Base-by-base conservation (phyloP, 192 early-diverging fungal species). In the Podila epicladia region DNA sequence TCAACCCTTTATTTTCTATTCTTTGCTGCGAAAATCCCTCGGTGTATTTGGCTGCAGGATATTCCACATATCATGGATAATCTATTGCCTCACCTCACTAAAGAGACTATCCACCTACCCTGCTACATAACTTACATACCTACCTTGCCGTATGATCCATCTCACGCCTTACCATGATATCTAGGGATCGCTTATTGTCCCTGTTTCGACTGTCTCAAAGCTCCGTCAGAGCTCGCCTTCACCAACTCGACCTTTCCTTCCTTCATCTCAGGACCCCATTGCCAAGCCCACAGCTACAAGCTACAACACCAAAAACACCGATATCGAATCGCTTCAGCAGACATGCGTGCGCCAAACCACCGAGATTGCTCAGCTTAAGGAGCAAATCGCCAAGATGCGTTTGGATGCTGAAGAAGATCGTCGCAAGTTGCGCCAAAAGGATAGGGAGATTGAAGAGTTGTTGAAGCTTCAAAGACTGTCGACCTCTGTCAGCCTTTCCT, bases 301-400 rank as follows among this genome's bases (percentile, higher is more conserved):
- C 9, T 17, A 31, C 28, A 61, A 61, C 15, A 20, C 12, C 59
- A 65, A 63, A 13, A 61, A 63, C 29, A 8, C 55, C 28, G 71
- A 73, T n/a, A 11, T 69, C n/a, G 58, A 70, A 0, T 20, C 50
- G 6, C 57, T 80, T 45, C 71, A 80, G 26, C 65, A 66, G 29
- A 80, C 65, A 48, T 80, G 71, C 26, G 33, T 65, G 37, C 77
- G 71, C 19, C 77, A 80, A 58, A 64, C 67, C 2, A 22, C 55
- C 22, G 77, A 80, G 62, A 80, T 80, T 19, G 45, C 53, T 13
- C 77, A 80, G 20, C 67, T 80, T 41, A 80, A 73, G 67, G 71
- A 73, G 12, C 48, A 69, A 5, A 51, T 80, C 49, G 51, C 77
- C 32, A 72, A 59, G 33, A 41, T 80, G 60, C 17, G 71, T 13